Percentiles rank a stretch among this genome's conserved stretches.
These are phyloP conservation scores for Heterobasidion annosum DNA, from an alignment of 1,284 basidiomycete genomes.

Conservation along the genomic window DNA sequence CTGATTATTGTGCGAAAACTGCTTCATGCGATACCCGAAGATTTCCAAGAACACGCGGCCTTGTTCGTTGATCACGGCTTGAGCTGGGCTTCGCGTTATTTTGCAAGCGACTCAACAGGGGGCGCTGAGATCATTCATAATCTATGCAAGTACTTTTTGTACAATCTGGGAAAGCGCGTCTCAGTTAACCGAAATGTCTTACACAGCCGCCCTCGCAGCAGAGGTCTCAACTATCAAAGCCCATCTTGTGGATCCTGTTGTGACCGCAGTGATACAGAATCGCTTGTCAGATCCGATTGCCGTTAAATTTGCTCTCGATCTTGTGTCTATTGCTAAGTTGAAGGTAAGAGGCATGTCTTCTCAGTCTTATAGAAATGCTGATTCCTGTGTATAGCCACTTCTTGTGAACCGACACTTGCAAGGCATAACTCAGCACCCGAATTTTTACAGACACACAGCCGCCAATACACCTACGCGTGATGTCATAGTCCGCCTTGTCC, in stretches of 20 bases:
- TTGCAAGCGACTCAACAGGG: constrained; percentile 21
- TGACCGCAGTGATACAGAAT: constrained; percentile 58
- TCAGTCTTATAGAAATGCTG: constrained; percentile 3
- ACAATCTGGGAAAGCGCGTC: not conserved
- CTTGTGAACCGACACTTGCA: constrained; percentile 58
- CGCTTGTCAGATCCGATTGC: constrained; percentile 36
- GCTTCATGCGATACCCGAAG: constrained; percentile 7
- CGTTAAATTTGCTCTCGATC: constrained; percentile 37
- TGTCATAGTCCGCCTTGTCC: constrained; percentile 45
- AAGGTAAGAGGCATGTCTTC: constrained; percentile 44
- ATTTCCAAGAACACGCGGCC: constrained; percentile 18
- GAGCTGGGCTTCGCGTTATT: constrained; percentile 37
- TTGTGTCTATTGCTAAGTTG: constrained; percentile 36
- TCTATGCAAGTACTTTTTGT: constrained; percentile 2
- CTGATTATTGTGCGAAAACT: constrained; percentile 2
- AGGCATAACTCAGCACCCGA: constrained; percentile 49
- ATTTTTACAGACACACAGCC: constrained; percentile 33
- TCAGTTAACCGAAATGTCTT: not conserved
- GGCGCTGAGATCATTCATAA: constrained; percentile 5
- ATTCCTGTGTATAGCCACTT: constrained; percentile 31
- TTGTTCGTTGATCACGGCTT: constrained; percentile 35
- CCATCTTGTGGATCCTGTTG: constrained; percentile 66
- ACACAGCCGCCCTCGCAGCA: constrained; percentile 21
- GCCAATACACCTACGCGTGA: constrained; percentile 23
- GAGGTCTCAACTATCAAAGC: constrained; percentile 32